These are phyloP conservation scores for Penicillium paneum DNA, from an alignment of 2,329 filamentous ascomycete species.

Conservation along the genomic window DNA sequence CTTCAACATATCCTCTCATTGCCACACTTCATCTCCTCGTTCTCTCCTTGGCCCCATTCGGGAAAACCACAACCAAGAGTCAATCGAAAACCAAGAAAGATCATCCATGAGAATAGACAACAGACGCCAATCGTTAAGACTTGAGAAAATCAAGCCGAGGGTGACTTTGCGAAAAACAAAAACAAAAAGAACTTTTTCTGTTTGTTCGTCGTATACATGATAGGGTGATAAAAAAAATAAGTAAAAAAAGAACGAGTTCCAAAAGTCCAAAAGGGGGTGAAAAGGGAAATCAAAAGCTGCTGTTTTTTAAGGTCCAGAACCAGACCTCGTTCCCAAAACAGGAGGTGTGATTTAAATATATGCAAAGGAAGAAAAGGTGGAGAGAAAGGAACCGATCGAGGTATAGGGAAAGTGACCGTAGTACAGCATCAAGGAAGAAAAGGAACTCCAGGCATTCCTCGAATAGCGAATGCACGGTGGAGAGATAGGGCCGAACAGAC, in stretches of 20 bases:
- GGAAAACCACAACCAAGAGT: slow-evolving; percentile 29
- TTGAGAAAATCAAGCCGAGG: slow-evolving; percentile 35
- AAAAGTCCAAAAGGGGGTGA: slow-evolving; percentile 12
- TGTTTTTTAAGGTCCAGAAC: background rate
- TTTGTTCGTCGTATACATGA: slow-evolving; percentile 46
- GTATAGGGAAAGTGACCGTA: slow-evolving; percentile 30
- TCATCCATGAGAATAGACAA: slow-evolving; percentile 34
- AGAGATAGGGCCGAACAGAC: slow-evolving; percentile 9
- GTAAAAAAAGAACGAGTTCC: slow-evolving; percentile 30
- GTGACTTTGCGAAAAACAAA: slow-evolving; percentile 35
- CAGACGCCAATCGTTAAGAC: slow-evolving; percentile 46
- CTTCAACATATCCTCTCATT: slow-evolving; percentile 26
- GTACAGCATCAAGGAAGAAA: slow-evolving; percentile 26
- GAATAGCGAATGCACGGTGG: slow-evolving; percentile 10
- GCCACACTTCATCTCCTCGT: slow-evolving; percentile 32
- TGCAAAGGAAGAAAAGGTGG: slow-evolving; percentile 36
- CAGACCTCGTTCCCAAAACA: slow-evolving; percentile 16
- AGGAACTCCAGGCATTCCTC: slow-evolving; percentile 5
- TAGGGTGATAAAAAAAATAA: slow-evolving; percentile 20
- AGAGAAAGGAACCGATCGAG: slow-evolving; percentile 23
- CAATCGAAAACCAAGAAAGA: slow-evolving; percentile 32
- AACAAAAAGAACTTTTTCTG: slow-evolving; percentile 25
- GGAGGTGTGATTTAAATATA: slow-evolving; percentile 34
- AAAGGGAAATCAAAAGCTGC: slow-evolving; percentile 20
- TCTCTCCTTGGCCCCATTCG: slow-evolving; percentile 34